A percentile compares a stretch with the other conserved stretches of the same genome.
Evolutionary conservation across 768 basidiomycete genomes (phyloP).

Genomic region (Panellus pusillus): DNA sequence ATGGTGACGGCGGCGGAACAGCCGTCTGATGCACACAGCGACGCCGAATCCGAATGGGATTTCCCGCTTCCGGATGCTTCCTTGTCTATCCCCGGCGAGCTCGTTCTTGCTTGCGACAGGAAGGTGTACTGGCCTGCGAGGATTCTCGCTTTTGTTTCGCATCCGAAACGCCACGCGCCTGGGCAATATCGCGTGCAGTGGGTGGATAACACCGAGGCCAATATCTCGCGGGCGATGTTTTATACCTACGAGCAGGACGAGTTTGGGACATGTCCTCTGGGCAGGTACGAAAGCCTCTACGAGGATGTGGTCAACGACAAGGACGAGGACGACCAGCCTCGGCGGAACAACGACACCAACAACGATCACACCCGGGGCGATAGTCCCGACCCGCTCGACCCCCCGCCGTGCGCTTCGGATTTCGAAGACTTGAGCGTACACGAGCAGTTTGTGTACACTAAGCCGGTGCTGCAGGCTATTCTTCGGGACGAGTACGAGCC

Average conservation of each 20-base stretch:
- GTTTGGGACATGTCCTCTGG: conserved; percentile 67
- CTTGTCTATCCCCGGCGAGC: conserved; percentile 64
- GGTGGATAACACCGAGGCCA: conserved; percentile 48
- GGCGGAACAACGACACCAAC: too few species aligned
- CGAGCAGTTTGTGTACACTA: conserved; percentile 65
- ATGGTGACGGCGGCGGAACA: conserved; percentile 13
- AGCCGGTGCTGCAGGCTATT: conserved; percentile 61
- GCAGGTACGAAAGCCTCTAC: conserved; percentile 50
- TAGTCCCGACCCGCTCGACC: conserved; percentile 43
- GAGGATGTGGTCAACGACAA: conserved; percentile 40
- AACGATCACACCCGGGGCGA: too few species aligned
- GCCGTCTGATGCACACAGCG: conserved; percentile 10
- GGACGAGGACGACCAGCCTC: conserved; percentile 27
- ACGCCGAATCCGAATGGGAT: conserved; percentile 32
- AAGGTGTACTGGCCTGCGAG: conserved; percentile 67
- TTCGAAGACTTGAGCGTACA: conserved; percentile 52
- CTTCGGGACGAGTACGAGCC: conserved; percentile 58
- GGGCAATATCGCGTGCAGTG: conserved; percentile 56
- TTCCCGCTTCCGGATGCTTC: conserved; percentile 47
- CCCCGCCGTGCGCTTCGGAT: conserved; percentile 39
- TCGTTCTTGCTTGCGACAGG: conserved; percentile 53
- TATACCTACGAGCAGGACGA: conserved; percentile 55
- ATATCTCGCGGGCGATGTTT: conserved; percentile 53
- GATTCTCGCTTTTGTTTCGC: conserved; percentile 51
- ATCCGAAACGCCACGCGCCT: conserved; percentile 35